These are phyloP conservation scores for Quercus gilva DNA, from an alignment of 306 rosid genomes.

Conservation along the genomic window DNA sequence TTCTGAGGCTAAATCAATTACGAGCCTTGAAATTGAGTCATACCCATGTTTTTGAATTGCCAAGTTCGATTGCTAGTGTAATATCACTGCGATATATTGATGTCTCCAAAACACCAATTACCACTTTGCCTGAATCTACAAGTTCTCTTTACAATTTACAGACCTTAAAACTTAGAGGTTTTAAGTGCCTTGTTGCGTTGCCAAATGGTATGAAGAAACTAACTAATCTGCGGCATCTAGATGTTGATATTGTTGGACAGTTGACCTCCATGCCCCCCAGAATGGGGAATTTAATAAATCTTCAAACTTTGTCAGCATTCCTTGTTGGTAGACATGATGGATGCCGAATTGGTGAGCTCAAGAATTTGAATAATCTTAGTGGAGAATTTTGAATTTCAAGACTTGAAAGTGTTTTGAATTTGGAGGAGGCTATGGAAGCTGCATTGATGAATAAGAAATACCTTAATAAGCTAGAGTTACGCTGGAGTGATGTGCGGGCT, in stretches of 20 bases:
- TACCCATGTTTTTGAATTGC: conserved; percentile 10
- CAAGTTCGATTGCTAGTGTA: conserved; percentile 21
- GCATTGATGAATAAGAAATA: background rate
- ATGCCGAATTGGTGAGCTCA: conserved; percentile 7
- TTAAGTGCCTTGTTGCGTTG: background rate
- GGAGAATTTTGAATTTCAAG: conserved; percentile 23
- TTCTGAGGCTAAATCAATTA: conserved; percentile 3
- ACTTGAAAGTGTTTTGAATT: conserved; percentile 1
- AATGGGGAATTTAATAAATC: conserved; percentile 16
- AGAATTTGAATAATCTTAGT: background rate
- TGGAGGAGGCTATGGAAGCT: conserved; percentile 20
- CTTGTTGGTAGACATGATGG: conserved; percentile 20
- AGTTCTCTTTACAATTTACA: conserved; percentile 4
- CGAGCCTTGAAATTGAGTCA: conserved; percentile 6
- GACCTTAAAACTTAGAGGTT: conserved; percentile 11
- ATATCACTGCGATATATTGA: background rate
- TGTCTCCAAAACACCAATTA: conserved; percentile 14
- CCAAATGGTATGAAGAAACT: conserved; percentile 22
- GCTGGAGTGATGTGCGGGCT: conserved; percentile 1
- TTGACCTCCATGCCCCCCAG: conserved; percentile 4
- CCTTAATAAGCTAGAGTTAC: conserved; percentile 1
- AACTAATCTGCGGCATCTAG: conserved; percentile 19
- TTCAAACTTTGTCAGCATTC: conserved; percentile 22
- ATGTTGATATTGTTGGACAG: conserved; percentile 9
- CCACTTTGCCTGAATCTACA: conserved; percentile 10